A percentile compares a stretch with the other conserved stretches of the same genome.
Conservation (phyloP, 768 basidiomycete species). For the Termitomyces sp. region DNA sequence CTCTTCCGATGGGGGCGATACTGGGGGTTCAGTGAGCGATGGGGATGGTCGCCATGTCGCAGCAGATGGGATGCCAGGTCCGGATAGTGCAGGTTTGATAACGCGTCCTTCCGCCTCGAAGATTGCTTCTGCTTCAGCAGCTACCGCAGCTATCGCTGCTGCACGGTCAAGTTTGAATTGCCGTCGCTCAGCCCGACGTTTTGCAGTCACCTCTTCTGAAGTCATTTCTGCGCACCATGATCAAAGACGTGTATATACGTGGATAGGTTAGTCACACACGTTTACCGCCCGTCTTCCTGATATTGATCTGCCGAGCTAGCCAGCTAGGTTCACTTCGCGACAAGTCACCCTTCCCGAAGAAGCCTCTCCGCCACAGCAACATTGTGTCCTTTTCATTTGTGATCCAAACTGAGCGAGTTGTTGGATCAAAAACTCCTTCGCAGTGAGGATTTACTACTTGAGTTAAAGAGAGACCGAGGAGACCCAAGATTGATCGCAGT, state of each 20-base stretch:
- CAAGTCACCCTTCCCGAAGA: conserved; percentile 96
- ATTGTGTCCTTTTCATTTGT: conserved; percentile 54
- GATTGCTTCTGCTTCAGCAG: conserved; percentile 71
- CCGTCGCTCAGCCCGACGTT: conserved; percentile 80
- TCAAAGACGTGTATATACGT: neutral
- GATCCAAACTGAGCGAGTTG: conserved; percentile 89
- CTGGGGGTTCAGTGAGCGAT: conserved; percentile 13
- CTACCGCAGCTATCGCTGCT: conserved; percentile 76
- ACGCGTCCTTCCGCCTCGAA: conserved; percentile 69
- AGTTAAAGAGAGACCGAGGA: conserved; percentile 55
- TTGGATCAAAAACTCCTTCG: conserved; percentile 69
- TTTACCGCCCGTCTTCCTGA: conserved; percentile 48
- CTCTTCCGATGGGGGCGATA: conserved; percentile 21
- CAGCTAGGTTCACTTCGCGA: conserved; percentile 95
- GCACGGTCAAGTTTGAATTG: conserved; percentile 95
- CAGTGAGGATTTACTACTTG: conserved; percentile 67
- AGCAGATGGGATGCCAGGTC: conserved; percentile 67
- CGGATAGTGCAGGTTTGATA: conserved; percentile 52
- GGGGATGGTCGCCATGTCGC: conserved; percentile 68
- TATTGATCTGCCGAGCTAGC: conserved; percentile 75
- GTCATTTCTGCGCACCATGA: conserved; percentile 50
- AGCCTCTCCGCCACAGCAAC: conserved; percentile 83
- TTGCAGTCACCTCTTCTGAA: conserved; percentile 87
- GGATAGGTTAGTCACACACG: conserved; percentile 35
- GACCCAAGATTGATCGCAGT: conserved; percentile 40